Base-by-base conservation (phyloP, 441 rosid species). In the Sinapis alba region DNA sequence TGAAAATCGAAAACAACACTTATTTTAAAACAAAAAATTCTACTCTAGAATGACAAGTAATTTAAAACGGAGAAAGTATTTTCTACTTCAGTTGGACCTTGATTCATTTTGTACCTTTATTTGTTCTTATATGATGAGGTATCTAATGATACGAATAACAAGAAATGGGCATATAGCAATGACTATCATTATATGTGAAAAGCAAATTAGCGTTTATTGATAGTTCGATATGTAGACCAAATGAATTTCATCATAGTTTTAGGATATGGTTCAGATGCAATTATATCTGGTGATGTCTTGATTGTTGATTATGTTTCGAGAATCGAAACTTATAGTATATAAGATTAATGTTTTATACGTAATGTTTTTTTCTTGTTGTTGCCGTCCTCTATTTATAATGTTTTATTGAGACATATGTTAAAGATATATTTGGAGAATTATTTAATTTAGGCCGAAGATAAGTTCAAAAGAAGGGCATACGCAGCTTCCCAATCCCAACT, bases 331-430 rank as follows among this genome's bases (percentile, higher is more conserved):
- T n/a, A n/a, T n/a, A 50, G 21, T 50, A 5, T 47, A 50, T 50
- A 50, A 18, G 56, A 18, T 7, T 50, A 50, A 50, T 50, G 23
- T 50, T 45, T n/a, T 32, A 15, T 23, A 38, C 36, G 16, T 23
- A 56, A 9, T 69, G 53, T 11, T 60, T 8, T 9, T 1, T 41
- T 19, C 21, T 62, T 38, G 15, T 54, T 56, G 62, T 27, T 27
- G 63, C 62, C 62, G 62, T 57, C 32, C 62, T 54, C 7, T 13
- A 13, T 6, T 56, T 57, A n/a, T n/a, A n/a, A n/a, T n/a, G n/a
- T n/a, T n/a, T n/a, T n/a, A n/a, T n/a, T n/a, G n/a, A n/a, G n/a
- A n/a, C n/a, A n/a, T n/a, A n/a, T n/a, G n/a, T n/a, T n/a, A n/a
- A n/a, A n/a, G n/a, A n/a, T n/a, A n/a, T n/a, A n/a, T n/a, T n/a